Evolutionary conservation across 768 basidiomycete species (phyloP).

Genomic region (Tubosaeta sp.): DNA sequence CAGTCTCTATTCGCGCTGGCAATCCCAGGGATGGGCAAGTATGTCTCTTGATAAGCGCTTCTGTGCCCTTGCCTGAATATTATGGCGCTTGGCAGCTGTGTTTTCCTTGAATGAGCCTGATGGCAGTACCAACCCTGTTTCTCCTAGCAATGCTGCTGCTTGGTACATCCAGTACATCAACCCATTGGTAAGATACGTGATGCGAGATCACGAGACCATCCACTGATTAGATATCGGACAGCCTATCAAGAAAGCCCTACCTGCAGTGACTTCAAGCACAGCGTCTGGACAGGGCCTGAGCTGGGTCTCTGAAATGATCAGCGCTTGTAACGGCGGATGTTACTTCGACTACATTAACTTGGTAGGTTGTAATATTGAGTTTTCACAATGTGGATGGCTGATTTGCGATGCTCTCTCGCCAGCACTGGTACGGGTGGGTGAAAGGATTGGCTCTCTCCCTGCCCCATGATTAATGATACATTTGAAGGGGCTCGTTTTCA

Average conservation of each 20-base stretch:
- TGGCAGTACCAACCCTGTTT: slow-evolving; percentile 19
- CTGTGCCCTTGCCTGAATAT: not conserved
- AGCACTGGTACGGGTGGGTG: slow-evolving; percentile 31
- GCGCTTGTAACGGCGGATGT: slow-evolving; percentile 33
- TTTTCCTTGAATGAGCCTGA: slow-evolving; percentile 38
- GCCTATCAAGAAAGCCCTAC: slow-evolving; percentile 37
- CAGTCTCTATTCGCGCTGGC: slow-evolving; percentile 29
- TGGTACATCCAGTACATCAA: slow-evolving; percentile 37
- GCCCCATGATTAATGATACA: not conserved
- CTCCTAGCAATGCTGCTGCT: slow-evolving; percentile 28
- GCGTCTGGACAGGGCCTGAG: slow-evolving; percentile 30
- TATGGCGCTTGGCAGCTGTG: slow-evolving; percentile 18
- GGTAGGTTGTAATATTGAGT: slow-evolving; percentile 11
- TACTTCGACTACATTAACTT: slow-evolving; percentile 35
- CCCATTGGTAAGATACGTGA: slow-evolving; percentile 27
- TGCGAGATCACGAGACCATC: not conserved
- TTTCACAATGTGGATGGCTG: not conserved
- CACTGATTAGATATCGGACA: slow-evolving; percentile 5
- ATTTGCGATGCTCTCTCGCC: not conserved
- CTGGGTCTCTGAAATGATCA: slow-evolving; percentile 34
- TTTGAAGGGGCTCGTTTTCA: slow-evolving; percentile 21
- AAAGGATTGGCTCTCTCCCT: not conserved
- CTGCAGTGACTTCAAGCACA: slow-evolving; percentile 33
- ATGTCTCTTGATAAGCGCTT: slow-evolving; percentile 1
- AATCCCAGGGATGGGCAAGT: slow-evolving; percentile 31